These are phyloP conservation scores for Albugo laibachii DNA, from an alignment of 352 stramenopile species.

Conservation along the genomic window DNA sequence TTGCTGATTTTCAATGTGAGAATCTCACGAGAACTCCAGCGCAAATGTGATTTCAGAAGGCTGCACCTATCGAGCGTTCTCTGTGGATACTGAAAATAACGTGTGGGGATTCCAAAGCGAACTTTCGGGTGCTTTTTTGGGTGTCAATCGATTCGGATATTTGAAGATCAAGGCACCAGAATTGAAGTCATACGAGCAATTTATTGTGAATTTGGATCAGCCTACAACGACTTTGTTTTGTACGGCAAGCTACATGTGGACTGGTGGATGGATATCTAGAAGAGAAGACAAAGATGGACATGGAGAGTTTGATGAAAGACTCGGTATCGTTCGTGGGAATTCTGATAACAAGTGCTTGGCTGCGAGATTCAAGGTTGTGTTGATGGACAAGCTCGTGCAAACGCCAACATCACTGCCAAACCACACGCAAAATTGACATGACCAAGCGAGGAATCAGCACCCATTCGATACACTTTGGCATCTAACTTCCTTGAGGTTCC, in stretches of 20 bases:
- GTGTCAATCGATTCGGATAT: slow-evolving; percentile 44
- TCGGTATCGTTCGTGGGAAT: slow-evolving; percentile 35
- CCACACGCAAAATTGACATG: too few relatives aligned
- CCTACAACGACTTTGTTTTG: slow-evolving; percentile 33
- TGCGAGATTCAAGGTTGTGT: slow-evolving; percentile 33
- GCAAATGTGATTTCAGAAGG: slow-evolving; percentile 35
- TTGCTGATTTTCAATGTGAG: neutral
- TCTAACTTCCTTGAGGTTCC: too few relatives aligned
- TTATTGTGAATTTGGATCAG: slow-evolving; percentile 29
- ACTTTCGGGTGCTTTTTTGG: slow-evolving; percentile 35
- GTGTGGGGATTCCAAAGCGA: slow-evolving; percentile 68
- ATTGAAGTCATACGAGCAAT: slow-evolving; percentile 60
- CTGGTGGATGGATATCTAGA: slow-evolving; percentile 34
- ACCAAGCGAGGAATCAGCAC: too few relatives aligned
- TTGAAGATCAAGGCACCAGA: slow-evolving; percentile 36
- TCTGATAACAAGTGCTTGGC: slow-evolving; percentile 38
- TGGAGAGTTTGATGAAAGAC: slow-evolving; percentile 5
- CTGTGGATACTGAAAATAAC: slow-evolving; percentile 46
- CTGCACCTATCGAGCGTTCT: slow-evolving; percentile 58
- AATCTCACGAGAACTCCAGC: slow-evolving; percentile 8
- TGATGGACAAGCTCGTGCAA: slow-evolving; percentile 19
- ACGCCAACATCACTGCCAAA: too few relatives aligned
- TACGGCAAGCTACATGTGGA: slow-evolving; percentile 46
- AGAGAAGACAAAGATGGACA: neutral
- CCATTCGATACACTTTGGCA: too few relatives aligned